Base-by-base conservation (phyloP, 371 early-diverging fungal species). In the Lichtheimia ramosa region DNA sequence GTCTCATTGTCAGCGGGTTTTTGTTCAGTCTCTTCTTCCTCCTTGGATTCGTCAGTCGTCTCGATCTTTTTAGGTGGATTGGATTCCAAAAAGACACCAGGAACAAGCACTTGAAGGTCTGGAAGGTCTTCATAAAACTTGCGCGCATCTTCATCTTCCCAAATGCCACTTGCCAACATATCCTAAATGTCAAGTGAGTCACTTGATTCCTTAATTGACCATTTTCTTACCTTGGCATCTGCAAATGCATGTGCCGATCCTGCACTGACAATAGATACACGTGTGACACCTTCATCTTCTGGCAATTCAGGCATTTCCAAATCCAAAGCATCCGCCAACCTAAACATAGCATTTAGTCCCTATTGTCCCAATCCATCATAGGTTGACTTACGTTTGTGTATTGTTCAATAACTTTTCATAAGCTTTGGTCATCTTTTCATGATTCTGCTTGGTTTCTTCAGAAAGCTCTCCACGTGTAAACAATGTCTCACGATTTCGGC, bases 71-170 rank as follows among this genome's bases (percentile, higher is more conserved):
- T 58, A 24, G 58, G 14, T 8, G 58, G 51, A 25, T 58, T 69
- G 70, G 20, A 72, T 62, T 46, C 86, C 20, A 96, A 74, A 42
- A 96, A 83, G 0, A 92, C 81, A 43, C 82, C 85, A 12, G 96
- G 96, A 4, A 96, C 92, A 23, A 89, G 69, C 1, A 84, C 76
- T 49, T 82, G 75, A 28, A 96, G 78, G 68, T 94, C 91, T 16
- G 91, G 69, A 4, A 94, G 59, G 51, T 89, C 83, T 58, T 93
- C 92, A 65, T 94, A 96, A 70, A 96, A 96, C 25, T 80, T 77
- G 18, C 87, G 82, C 10, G 89, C 84, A 58, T 94, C 94, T 20
- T 94, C 94, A 71, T 96, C 94, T 66, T 94, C 94, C 90, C 94
- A 96, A 15, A 88, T 73, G 24, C 91, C 84, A 58, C 74, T 81